Percentiles rank a stretch among this genome's conserved stretches.
Evolutionary conservation across 306 rosid genomes (phyloP).

Genomic region (Lathyrus sativus): DNA sequence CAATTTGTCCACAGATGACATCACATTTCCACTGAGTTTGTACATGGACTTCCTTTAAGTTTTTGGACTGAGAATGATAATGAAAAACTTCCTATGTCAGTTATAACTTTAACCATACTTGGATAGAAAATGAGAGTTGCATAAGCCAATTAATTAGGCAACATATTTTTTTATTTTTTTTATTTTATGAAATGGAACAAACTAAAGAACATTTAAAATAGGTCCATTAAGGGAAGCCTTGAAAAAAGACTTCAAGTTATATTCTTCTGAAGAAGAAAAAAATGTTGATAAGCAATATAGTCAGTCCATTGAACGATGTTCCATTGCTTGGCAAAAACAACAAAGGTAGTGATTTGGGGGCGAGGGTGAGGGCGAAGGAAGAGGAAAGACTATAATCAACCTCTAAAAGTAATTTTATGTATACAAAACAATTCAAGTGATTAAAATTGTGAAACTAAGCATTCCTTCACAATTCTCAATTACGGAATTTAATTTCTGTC

Average conservation of each 20-base stretch:
- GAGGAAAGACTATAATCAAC: constrained; percentile 14
- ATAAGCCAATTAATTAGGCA: not conserved
- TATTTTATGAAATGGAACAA: constrained; percentile 11
- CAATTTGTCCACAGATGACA: not conserved
- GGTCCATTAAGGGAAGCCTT: not conserved
- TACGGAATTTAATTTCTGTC: constrained; percentile 37
- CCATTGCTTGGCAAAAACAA: constrained; percentile 13
- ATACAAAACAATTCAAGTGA: constrained; percentile 33
- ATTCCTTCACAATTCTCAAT: constrained; percentile 46
- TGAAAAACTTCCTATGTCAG: not conserved
- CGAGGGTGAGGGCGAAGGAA: not conserved
- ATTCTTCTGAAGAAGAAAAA: constrained; percentile 14
- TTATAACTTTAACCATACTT: constrained; percentile 5
- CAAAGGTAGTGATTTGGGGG: not conserved
- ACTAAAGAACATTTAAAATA: constrained; percentile 3
- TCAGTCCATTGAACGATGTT: not conserved
- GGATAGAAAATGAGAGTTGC: not conserved
- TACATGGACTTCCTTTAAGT: too few species aligned
- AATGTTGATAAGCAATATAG: not conserved
- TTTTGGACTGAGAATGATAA: not conserved
- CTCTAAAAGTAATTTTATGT: constrained; percentile 27
- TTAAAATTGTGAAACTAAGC: constrained; percentile 40
- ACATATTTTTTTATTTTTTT: not conserved
- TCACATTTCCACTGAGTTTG: too few species aligned
- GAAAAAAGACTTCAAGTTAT: constrained; percentile 1